A percentile compares a stretch with the other conserved stretches of the same genome.
These are phyloP conservation scores for Salicornia ramosissima DNA, from an alignment of 148 eudicot species.

Conservation along the genomic window DNA sequence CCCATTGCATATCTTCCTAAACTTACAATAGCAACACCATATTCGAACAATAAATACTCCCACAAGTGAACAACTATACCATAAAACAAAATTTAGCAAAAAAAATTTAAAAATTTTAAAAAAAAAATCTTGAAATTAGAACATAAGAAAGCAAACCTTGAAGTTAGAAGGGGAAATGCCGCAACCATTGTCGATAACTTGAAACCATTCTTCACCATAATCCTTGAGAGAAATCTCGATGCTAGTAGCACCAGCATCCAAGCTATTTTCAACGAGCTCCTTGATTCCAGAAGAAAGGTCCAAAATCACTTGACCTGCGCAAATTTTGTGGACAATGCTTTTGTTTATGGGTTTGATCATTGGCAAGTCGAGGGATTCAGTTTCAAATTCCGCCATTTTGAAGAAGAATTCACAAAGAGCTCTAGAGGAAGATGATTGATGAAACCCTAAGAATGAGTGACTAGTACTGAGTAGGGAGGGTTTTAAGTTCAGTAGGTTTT, in stretches of 20 bases:
- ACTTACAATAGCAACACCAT: too few relatives aligned
- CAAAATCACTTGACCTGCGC: conserved; percentile 89
- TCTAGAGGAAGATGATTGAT: neutral
- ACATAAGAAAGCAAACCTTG: conserved; percentile 36
- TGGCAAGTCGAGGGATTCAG: conserved; percentile 14
- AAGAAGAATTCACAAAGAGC: neutral
- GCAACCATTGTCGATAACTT: conserved; percentile 80
- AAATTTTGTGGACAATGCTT: conserved; percentile 73
- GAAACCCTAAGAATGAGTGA: neutral
- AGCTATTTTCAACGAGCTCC: conserved; percentile 93
- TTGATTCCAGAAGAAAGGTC: conserved; percentile 94
- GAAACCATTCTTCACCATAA: conserved; percentile 69
- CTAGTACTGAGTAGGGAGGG: neutral
- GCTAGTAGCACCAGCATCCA: conserved; percentile 86
- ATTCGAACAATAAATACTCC: too few relatives aligned
- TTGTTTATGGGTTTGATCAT: conserved; percentile 69
- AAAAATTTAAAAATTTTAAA: neutral
- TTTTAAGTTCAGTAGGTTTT: neutral
- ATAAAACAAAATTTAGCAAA: too few relatives aligned
- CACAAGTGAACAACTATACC: too few relatives aligned
- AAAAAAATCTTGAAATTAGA: neutral
- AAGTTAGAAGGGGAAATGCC: conserved; percentile 78
- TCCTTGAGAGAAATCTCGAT: conserved; percentile 72
- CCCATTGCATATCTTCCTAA: too few relatives aligned
- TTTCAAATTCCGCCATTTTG: neutral